Conservation (phyloP, 352 stramenopile species). For the Phytophthora cryptogea region DNA sequence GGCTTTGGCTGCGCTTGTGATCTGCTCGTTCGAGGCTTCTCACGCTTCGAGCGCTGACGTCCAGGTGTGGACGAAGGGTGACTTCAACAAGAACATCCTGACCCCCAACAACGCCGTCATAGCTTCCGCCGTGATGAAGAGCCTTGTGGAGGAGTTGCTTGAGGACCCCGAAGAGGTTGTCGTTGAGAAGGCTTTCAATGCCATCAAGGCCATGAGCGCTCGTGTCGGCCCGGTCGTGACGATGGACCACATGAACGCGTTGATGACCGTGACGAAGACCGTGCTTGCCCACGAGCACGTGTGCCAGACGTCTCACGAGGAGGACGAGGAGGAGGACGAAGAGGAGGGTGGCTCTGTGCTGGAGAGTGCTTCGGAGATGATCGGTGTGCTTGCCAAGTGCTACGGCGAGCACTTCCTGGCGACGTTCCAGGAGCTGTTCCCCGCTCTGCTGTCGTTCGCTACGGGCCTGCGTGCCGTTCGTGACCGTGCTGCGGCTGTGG, state of each 20-base stretch:
- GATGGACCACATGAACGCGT: constrained; percentile 88
- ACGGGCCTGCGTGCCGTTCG: constrained; percentile 89
- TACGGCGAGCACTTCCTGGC: constrained; percentile 93
- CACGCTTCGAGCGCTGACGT: constrained; percentile 79
- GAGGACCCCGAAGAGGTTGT: constrained; percentile 86
- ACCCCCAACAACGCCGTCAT: constrained; percentile 81
- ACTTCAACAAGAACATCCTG: constrained; percentile 80
- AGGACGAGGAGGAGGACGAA: constrained; percentile 93
- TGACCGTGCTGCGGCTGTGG: constrained; percentile 94
- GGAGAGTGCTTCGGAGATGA: constrained; percentile 93
- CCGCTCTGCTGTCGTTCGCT: constrained; percentile 90
- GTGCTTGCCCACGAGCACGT: constrained; percentile 90
- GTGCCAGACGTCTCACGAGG: constrained; percentile 89
- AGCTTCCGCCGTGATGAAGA: constrained; percentile 78
- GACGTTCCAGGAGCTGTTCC: constrained; percentile 91
- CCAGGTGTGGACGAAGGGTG: constrained; percentile 85
- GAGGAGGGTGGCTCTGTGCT: constrained; percentile 94
- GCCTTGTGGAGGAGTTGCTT: constrained; percentile 75
- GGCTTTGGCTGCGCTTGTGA: constrained; percentile 76
- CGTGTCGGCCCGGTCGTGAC: constrained; percentile 92
- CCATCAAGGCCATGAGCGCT: constrained; percentile 95
- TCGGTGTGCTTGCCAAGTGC: constrained; percentile 93
- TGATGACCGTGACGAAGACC: constrained; percentile 87
- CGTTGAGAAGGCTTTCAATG: constrained; percentile 95
- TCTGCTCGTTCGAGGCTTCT: constrained; percentile 85